A percentile compares a stretch with the other conserved stretches of the same genome.
These are phyloP conservation scores for Chlamydomonas sphaeroides DNA, from an alignment of 139 green algal species.

Conservation along the genomic window DNA sequence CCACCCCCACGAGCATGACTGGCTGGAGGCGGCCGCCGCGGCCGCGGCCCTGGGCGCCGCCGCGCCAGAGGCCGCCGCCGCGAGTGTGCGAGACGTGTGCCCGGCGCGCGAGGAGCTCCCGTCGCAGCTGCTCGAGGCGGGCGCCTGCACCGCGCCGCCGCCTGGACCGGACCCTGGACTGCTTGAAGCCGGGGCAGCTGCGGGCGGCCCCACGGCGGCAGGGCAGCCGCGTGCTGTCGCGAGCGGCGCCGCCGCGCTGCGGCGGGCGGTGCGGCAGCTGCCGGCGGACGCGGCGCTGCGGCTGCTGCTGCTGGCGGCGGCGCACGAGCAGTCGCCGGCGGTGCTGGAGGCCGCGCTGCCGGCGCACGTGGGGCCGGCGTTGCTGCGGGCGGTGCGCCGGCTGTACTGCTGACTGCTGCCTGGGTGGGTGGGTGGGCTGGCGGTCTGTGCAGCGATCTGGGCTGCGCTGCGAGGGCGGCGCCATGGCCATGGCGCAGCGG, in stretches of 20 bases:
- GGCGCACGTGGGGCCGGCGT: background rate
- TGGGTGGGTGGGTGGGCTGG: too few relatives aligned
- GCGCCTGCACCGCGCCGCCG: background rate
- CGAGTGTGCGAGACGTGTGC: background rate
- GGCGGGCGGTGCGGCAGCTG: background rate
- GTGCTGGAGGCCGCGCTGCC: conserved; percentile 26
- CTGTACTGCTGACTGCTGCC: too few relatives aligned
- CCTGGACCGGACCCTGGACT: background rate
- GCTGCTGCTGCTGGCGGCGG: conserved; percentile 28
- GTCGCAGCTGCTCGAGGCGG: background rate
- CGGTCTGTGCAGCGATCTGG: too few relatives aligned
- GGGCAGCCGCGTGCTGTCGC: too few relatives aligned
- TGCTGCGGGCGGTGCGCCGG: background rate
- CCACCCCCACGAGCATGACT: background rate
- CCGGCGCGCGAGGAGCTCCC: background rate
- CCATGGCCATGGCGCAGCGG: too few relatives aligned
- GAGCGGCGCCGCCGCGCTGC: background rate
- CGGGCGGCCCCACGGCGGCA: too few relatives aligned
- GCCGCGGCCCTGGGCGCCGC: conserved; percentile 4
- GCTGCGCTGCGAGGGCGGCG: too few relatives aligned
- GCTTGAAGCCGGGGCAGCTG: background rate
- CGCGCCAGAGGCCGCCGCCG: conserved; percentile 2
- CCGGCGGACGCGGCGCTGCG: background rate
- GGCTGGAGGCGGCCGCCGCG: background rate
- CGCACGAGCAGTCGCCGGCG: background rate